Base-by-base conservation (phyloP, 2,329 filamentous ascomycete species). In the Neofusicoccum parvum region DNA sequence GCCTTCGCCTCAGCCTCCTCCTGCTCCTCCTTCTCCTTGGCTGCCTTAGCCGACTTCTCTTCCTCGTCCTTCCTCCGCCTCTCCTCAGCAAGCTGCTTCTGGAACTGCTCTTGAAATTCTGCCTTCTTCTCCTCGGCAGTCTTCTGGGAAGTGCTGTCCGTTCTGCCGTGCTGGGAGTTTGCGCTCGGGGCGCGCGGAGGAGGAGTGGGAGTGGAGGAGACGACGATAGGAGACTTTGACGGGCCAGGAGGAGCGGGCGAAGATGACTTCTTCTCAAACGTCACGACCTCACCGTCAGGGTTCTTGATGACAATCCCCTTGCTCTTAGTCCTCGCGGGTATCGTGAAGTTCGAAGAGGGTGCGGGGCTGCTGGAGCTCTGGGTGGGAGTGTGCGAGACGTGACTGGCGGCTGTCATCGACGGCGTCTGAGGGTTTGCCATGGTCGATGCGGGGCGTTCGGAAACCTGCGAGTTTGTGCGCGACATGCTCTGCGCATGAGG, bases 281-380 rank as follows among this genome's bases (percentile, higher is more conserved):
- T 83, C 71, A 97, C 82, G 36, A 88, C 87, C 74, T 95, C 92
- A 68, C 92, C 94, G 65, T 89, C 86, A 36, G 90, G 86, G 73
- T 92, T 92, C 83, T 92, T 96, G 82, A 97, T 97, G 56, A 88
- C 84, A 69, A 97, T 90, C 1, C 90, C 88, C 54, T 88, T 88
- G 78, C 87, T 92, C 83, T 90, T 92, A 58, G 81, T 72, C 83
- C 86, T 75, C 15, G 78, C 73, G 10, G 90, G 88, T 67, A 87
- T 86, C 67, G 89, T 85, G 68, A 89, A 88, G 69, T 87, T 85
- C 3, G 87, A 81, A 5, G 86, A 87, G 41, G 87, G 83, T 27
- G 84, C 86, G 39, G 89, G 86, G 66, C 83, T 85, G 81, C 84
- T 75, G 78, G 87, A 82, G 45, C 80, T 79, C 65, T 73, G 87